Evolutionary conservation across 306 rosid species (phyloP), one percentile per base, ranked within the genome.

Genomic region (Cucurbita maxima): DNA sequence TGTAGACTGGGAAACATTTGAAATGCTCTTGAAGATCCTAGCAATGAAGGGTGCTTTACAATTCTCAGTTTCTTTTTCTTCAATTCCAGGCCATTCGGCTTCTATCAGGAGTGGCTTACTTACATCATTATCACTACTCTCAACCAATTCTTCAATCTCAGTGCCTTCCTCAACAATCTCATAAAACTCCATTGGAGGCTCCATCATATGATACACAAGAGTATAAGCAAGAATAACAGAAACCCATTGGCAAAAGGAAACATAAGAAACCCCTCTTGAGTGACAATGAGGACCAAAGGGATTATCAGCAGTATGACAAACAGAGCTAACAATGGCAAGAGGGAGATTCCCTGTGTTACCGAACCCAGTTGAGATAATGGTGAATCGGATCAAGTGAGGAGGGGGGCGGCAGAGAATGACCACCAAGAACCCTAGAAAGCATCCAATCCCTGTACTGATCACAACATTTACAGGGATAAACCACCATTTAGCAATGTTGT

Each of bases 61-160:
- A 81, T 88, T 90, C 68, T 88, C 92, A 16, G 90, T 88, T 80
- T 85, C 97, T 74, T 86, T 89, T 25, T 89, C 96, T 78, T 88
- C 95, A 63, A 92, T 82, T n/a, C 92, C 96, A 44, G 97, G 97
- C 96, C 97, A 92, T 70, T 92, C 97, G 8, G 97, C 97, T 78
- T 89, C 96, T 3, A 92, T 89, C 71, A 92, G 89, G 14, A 92
- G 92, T 1, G 98, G 88, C 78, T 86, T 83, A 76, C 91, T 86
- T 15, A 74, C 73, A 83, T 86, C 92, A 45, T 83, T 87, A 7
- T 71, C 77, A 62, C 0, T 37, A 64, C 10, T 43, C 12, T 56
- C 58, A 54, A 58, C 60, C 36, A 45, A 36, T 82, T 81, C 87
- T 79, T 71, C 80, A 12, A 82, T 79, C 71, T 82, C 86, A 72